Evolutionary conservation across 148 eudicot species (phyloP).

Genomic region (Tetragonia tetragonoides): DNA sequence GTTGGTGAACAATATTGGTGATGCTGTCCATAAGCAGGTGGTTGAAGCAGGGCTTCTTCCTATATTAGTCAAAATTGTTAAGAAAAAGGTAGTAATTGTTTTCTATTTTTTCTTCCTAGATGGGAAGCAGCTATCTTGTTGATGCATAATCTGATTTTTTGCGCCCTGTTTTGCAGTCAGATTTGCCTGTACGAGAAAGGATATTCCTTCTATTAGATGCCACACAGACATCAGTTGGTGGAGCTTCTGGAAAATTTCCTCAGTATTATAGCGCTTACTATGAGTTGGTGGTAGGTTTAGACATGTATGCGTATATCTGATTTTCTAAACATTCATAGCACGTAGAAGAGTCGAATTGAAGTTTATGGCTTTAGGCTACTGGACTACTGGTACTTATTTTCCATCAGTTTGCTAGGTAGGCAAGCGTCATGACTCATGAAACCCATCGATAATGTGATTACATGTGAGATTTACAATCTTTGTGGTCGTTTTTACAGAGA

Average conservation of each 20-base stretch:
- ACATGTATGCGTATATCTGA: constrained; percentile 14
- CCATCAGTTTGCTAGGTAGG: no score
- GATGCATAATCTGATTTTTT: background rate
- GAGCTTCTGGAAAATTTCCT: constrained; percentile 83
- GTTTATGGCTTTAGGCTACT: background rate
- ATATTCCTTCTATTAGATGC: constrained; percentile 97
- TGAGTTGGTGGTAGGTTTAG: constrained; percentile 85
- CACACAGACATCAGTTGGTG: constrained; percentile 91
- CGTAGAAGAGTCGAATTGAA: background rate
- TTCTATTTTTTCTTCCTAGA: background rate
- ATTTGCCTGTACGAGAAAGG: constrained; percentile 81
- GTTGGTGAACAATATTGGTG: constrained; percentile 95
- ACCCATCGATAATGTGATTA: background rate
- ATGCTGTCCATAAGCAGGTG: constrained; percentile 84
- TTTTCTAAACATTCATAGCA: constrained; percentile 3
- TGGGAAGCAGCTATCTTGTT: background rate
- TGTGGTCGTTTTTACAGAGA: background rate
- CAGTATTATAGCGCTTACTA: constrained; percentile 86
- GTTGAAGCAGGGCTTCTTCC: constrained; percentile 80
- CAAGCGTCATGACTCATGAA: background rate
- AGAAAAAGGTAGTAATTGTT: constrained; percentile 67
- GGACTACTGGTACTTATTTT: background rate
- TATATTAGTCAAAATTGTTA: constrained; percentile 78
- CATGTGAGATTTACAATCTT: background rate
- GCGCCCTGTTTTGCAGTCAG: constrained; percentile 53